A percentile compares a stretch with the other conserved stretches of the same genome.
Evolutionary conservation across 164 flowering plant species (phyloP).

Genomic region (Piper longum): DNA sequence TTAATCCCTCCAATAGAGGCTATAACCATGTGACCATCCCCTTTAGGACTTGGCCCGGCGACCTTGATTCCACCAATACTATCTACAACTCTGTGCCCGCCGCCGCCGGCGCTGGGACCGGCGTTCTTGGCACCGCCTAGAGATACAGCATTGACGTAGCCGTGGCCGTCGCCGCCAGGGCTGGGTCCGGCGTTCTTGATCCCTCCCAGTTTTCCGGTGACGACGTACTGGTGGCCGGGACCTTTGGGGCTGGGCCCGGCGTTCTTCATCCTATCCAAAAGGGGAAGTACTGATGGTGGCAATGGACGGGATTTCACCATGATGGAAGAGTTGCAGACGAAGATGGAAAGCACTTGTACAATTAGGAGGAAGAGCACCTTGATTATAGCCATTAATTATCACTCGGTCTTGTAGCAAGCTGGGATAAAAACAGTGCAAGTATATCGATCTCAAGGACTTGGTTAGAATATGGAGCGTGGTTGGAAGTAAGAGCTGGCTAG

Average conservation of each 20-base stretch:
- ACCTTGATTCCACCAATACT: neutral
- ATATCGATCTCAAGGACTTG: no score
- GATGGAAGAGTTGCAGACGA: neutral
- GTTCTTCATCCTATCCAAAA: neutral
- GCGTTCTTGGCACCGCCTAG: neutral
- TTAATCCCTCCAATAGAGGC: neutral
- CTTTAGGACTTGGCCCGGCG: conserved; percentile 1
- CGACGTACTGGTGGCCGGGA: neutral
- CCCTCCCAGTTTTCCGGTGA: neutral
- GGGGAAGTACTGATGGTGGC: neutral
- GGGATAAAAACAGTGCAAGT: no score
- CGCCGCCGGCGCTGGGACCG: neutral
- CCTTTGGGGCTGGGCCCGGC: conserved; percentile 4
- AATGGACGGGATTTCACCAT: neutral
- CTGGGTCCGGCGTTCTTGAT: neutral
- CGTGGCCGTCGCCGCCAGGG: neutral
- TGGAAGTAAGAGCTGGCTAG: no score
- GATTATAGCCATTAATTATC: neutral
- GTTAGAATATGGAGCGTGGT: no score
- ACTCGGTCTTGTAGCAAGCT: no score
- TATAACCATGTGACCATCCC: neutral
- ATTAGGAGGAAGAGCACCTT: neutral
- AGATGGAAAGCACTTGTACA: neutral
- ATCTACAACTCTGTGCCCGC: neutral
- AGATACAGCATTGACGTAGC: neutral